Evolutionary conservation across 192 early-diverging fungal genomes (phyloP), one percentile per base, ranked within the genome.

Genomic region (Coemansia asiatica): DNA sequence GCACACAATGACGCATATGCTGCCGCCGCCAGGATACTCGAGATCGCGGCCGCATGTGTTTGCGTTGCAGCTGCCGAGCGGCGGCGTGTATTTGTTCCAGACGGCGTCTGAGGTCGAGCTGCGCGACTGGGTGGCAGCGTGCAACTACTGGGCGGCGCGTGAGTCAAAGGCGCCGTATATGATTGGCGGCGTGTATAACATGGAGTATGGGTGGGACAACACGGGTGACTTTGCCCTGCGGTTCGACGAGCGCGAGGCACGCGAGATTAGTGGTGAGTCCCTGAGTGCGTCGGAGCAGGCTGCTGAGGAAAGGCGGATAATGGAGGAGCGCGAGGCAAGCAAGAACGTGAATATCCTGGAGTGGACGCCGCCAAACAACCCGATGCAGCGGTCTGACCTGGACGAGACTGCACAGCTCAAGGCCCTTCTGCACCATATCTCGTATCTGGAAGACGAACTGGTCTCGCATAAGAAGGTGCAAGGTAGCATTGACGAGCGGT

Each of bases 61-160:
- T 84, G 92, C 92, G 18, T 69, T 98, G 36, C 90, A 91, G 63
- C 80, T 94, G 40, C 79, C 85, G 0, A 88, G 91, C 63, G 92
- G 92, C 9, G 88, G 88, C n/a, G 90, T 91, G 8, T 93, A 94
- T 59, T 78, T 97, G n/a, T 97, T 96, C 84, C 94, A 98, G 75
- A 85, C 90, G 0, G 74, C 78, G 9, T 87, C 82, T 3, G 83
- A 85, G 60, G 85, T 88, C 21, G 87, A 88, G 51, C 82, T 94
- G 29, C 85, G 86, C 28, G 89, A 87, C 58, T 98, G 96, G 96
- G 91, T 92, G 0, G 68, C 86, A 0, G 91, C 90, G 6, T 91
- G 95, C 66, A 98, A 97, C 76, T 94, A 91, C 68, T 98, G 95
- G 95, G 94, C 95, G 1, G 93, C 95, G 15, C 73, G 94, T 26